Conservation (phyloP, 208 protist genomes). For the Leishmania braziliensis region DNA sequence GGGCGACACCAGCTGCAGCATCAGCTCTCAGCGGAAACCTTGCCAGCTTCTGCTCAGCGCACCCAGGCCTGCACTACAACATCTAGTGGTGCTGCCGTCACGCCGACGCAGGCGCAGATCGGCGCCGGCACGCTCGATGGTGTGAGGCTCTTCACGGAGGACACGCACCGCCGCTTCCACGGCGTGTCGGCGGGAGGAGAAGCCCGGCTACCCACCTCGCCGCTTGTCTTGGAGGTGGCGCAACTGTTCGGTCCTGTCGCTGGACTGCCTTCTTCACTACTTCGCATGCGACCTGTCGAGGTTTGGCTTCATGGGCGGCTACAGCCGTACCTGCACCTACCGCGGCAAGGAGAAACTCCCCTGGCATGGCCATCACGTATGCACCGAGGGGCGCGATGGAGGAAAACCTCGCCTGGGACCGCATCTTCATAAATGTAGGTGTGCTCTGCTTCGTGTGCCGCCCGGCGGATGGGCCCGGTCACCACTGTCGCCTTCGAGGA, state of each 20-base stretch:
- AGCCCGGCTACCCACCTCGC: too few relatives aligned
- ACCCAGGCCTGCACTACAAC: slow-evolving; percentile 87
- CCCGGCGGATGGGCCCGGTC: slow-evolving; percentile 39
- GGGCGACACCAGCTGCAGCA: slow-evolving; percentile 39
- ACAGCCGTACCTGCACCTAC: slow-evolving; percentile 83
- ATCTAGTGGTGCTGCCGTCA: slow-evolving; percentile 91
- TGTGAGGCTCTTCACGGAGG: slow-evolving; percentile 48
- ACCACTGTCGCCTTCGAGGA: slow-evolving; percentile 52
- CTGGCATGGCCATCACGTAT: slow-evolving; percentile 86
- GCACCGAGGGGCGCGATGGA: slow-evolving; percentile 74
- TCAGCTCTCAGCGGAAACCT: slow-evolving; percentile 71
- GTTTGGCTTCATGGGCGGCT: slow-evolving; percentile 82
- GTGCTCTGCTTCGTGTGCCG: slow-evolving; percentile 61
- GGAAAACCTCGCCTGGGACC: slow-evolving; percentile 27
- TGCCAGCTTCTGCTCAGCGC: slow-evolving; percentile 58
- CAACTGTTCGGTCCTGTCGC: slow-evolving; percentile 54
- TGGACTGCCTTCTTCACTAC: slow-evolving; percentile 67
- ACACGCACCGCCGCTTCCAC: slow-evolving; percentile 61
- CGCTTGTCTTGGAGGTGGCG: slow-evolving; percentile 2
- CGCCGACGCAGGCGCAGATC: slow-evolving; percentile 77
- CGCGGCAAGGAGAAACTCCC: slow-evolving; percentile 64
- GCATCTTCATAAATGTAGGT: slow-evolving; percentile 52
- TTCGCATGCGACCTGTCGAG: slow-evolving; percentile 81
- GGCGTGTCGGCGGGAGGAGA: slow-evolving; percentile 20
- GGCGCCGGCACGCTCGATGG: slow-evolving; percentile 60